Evolutionary conservation across 345 rosid species (phyloP).

Genomic region (Linum tenue): DNA sequence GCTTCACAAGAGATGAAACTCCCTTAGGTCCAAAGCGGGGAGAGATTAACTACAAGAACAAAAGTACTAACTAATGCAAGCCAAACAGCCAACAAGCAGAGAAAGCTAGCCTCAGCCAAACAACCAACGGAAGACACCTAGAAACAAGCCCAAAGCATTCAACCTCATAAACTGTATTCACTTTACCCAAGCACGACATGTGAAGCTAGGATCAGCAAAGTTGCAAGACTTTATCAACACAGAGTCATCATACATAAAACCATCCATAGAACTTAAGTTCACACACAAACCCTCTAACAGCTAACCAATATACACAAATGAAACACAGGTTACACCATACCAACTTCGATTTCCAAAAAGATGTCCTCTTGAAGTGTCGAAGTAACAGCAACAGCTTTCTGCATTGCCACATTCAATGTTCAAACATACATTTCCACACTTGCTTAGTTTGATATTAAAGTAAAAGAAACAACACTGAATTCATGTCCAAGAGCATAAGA

Average conservation of each 20-base stretch:
- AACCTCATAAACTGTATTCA: slow-evolving; percentile 51
- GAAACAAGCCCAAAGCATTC: slow-evolving; percentile 15
- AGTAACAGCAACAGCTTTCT: slow-evolving; percentile 85
- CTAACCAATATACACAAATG: neutral
- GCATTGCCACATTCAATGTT: slow-evolving; percentile 5
- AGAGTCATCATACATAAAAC: neutral
- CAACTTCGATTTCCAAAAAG: slow-evolving; percentile 72
- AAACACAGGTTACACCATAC: slow-evolving; percentile 23
- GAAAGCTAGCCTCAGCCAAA: too few species aligned
- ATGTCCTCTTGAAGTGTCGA: slow-evolving; percentile 63
- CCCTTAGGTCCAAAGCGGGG: too few species aligned
- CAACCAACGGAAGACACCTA: too few species aligned
- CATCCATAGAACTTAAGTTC: neutral
- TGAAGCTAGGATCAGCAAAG: slow-evolving; percentile 61
- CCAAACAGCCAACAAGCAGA: too few species aligned
- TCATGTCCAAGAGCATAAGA: neutral
- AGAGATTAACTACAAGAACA: too few species aligned
- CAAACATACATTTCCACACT: slow-evolving; percentile 3
- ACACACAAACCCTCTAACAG: neutral
- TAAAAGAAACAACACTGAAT: neutral
- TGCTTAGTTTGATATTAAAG: neutral
- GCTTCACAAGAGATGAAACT: too few species aligned
- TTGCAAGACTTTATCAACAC: neutral
- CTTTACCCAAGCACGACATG: slow-evolving; percentile 65
- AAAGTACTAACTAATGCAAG: too few species aligned